phyloP scores from a whole-genome alignment of 352 stramenopile genomes.

The Phytophthora constricta region DNA sequence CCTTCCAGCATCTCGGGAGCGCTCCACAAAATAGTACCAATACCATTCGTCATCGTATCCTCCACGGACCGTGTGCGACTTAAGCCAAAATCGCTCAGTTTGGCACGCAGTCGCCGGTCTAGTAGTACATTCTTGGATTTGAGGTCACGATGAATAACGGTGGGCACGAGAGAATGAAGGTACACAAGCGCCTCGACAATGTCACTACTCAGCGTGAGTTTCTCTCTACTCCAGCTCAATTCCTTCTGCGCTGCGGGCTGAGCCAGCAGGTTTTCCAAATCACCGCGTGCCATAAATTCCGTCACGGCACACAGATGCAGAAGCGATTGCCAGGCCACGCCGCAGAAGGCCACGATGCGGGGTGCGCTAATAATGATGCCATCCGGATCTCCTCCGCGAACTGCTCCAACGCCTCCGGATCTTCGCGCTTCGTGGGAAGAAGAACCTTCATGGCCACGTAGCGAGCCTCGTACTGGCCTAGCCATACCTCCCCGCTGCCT shows the following conservation, averaged over 20 bases:
- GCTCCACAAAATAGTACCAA: slow-evolving; percentile 79
- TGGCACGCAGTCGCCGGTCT: slow-evolving; percentile 63
- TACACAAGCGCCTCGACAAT: slow-evolving; percentile 78
- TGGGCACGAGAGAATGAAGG: slow-evolving; percentile 67
- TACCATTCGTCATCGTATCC: slow-evolving; percentile 81
- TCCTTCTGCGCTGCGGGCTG: slow-evolving; percentile 45
- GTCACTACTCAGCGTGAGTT: slow-evolving; percentile 64
- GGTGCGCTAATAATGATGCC: slow-evolving; percentile 77
- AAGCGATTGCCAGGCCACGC: slow-evolving; percentile 81
- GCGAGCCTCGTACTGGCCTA: slow-evolving; percentile 75
- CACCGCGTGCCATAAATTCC: slow-evolving; percentile 82
- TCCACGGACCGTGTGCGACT: slow-evolving; percentile 69
- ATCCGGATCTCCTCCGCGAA: slow-evolving; percentile 88
- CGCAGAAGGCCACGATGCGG: slow-evolving; percentile 85
- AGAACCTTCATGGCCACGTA: slow-evolving; percentile 86
- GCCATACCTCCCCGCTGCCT: slow-evolving; percentile 82
- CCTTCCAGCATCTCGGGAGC: slow-evolving; percentile 74
- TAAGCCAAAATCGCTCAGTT: slow-evolving; percentile 79
- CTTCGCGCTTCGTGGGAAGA: slow-evolving; percentile 66
- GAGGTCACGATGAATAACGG: slow-evolving; percentile 75
- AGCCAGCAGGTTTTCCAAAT: slow-evolving; percentile 61
- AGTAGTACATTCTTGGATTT: slow-evolving; percentile 83
- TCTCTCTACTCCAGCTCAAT: slow-evolving; percentile 65
- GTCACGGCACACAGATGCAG: slow-evolving; percentile 78
- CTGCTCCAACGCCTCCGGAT: slow-evolving; percentile 67